phyloP scores from a whole-genome alignment of 352 stramenopile genomes.

The Phytophthora ohioensis region DNA sequence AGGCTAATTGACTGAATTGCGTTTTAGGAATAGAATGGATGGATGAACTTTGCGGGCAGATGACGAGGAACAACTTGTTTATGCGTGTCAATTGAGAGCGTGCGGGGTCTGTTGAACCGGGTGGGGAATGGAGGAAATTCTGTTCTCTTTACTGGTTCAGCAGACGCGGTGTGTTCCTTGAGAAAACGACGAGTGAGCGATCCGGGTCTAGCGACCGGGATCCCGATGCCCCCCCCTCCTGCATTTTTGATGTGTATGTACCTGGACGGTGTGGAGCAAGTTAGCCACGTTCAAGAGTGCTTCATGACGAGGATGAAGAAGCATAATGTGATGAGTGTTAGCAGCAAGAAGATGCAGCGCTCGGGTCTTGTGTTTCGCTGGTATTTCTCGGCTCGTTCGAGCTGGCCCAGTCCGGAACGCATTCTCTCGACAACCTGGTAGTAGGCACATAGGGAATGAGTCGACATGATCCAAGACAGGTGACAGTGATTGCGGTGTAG shows the following conservation, averaged over 20 bases:
- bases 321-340: slow-evolving; percentile 71
- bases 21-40: background rate
- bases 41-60: slow-evolving; percentile 34
- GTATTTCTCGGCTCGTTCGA: slow-evolving; percentile 68
- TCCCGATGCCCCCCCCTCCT: slow-evolving; percentile 38
- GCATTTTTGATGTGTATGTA: slow-evolving; percentile 1
- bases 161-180: slow-evolving; percentile 28
- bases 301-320: slow-evolving; percentile 76
- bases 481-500: background rate
- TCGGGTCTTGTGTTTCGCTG: slow-evolving; percentile 73
- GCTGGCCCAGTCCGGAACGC: slow-evolving; percentile 65
- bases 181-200: slow-evolving; percentile 46
- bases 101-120: slow-evolving; percentile 8
- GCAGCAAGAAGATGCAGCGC: slow-evolving; percentile 75
- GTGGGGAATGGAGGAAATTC: background rate
- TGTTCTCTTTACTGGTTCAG: background rate
- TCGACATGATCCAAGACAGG: too few species aligned
- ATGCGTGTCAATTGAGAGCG: slow-evolving; percentile 67
- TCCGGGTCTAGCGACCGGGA: slow-evolving; percentile 31
- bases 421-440: slow-evolving; percentile 64
- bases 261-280: background rate
- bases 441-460: background rate
- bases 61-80: slow-evolving; percentile 54
- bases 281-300: slow-evolving; percentile 51
- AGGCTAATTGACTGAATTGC: background rate